Evolutionary conservation across 2,329 filamentous ascomycete genomes (phyloP).

Genomic region (Cladosporium sp.): DNA sequence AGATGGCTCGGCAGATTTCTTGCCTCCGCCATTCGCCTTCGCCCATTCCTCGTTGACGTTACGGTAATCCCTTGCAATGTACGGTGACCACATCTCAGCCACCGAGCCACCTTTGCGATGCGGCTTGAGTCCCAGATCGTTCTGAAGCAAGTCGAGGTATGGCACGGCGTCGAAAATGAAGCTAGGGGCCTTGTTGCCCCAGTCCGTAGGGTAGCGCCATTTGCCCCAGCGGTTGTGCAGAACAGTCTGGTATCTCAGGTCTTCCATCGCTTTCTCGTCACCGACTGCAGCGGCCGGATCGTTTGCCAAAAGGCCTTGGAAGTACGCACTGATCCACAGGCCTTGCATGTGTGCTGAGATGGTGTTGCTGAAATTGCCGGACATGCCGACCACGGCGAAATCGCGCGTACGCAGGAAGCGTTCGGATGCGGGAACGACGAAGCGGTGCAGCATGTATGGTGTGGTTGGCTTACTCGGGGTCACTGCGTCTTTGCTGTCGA

Average conservation of each 20-base stretch:
- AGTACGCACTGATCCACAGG: conserved; percentile 56
- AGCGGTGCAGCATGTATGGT: conserved; percentile 39
- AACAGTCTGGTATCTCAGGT: conserved; percentile 37
- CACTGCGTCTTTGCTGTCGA: not conserved
- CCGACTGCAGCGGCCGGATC: conserved; percentile 20
- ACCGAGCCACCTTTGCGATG: conserved; percentile 46
- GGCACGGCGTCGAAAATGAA: conserved; percentile 73
- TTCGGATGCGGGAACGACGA: conserved; percentile 38
- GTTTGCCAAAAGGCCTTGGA: conserved; percentile 48
- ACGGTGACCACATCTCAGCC: conserved; percentile 8
- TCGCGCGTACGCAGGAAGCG: conserved; percentile 27
- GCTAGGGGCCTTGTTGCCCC: conserved; percentile 59
- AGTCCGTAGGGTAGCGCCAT: conserved; percentile 65
- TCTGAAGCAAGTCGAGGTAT: conserved; percentile 65
- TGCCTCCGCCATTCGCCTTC: not conserved
- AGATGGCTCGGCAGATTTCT: not conserved
- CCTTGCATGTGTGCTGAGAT: conserved; percentile 37
- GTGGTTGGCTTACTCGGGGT: not conserved
- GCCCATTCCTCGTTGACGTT: conserved; percentile 9
- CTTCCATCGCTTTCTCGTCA: conserved; percentile 36
- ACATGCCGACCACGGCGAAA: conserved; percentile 39
- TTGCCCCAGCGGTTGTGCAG: conserved; percentile 65
- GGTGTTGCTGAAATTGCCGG: conserved; percentile 36
- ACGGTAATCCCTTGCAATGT: conserved; percentile 5
- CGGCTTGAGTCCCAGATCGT: conserved; percentile 59